These are phyloP conservation scores for Peltaster fructicola DNA, from an alignment of 2,329 filamentous ascomycete genomes.

Conservation along the genomic window DNA sequence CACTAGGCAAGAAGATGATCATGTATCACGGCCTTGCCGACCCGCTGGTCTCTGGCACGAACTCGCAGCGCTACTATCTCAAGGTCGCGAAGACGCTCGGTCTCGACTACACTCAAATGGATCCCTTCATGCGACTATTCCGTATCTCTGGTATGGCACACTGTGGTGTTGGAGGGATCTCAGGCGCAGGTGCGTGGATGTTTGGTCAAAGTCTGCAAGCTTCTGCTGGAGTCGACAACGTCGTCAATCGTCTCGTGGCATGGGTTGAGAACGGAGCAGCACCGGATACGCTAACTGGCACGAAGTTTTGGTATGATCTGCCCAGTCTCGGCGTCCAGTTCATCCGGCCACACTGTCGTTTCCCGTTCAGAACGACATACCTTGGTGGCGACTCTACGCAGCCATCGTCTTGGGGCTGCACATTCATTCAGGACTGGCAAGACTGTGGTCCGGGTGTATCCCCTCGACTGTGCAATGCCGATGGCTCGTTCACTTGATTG, in stretches of 20 bases:
- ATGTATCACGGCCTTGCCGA: conserved; percentile 26
- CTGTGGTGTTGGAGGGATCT: conserved; percentile 27
- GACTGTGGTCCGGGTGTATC: conserved; percentile 7
- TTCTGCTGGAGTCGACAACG: conserved; percentile 22
- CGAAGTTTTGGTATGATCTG: conserved; percentile 28
- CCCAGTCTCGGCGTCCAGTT: conserved; percentile 24
- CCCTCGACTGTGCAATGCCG: conserved; percentile 4
- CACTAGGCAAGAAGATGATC: conserved; percentile 28
- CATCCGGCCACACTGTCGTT: conserved; percentile 29
- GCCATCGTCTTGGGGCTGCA: conserved; percentile 21
- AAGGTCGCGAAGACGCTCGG: conserved; percentile 24
- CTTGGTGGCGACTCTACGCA: conserved; percentile 19
- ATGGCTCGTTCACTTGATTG: conserved; percentile 3
- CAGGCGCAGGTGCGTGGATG: conserved; percentile 25
- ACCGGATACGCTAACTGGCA: conserved; percentile 21
- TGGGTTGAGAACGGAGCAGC: conserved; percentile 19
- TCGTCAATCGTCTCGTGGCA: conserved; percentile 28
- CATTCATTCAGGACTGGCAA: conserved; percentile 14
- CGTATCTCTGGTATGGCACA: conserved; percentile 35
- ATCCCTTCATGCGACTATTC: conserved; percentile 31
- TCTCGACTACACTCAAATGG: conserved; percentile 21
- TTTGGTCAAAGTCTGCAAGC: conserved; percentile 21
- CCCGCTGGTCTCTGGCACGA: conserved; percentile 26
- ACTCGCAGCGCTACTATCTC: conserved; percentile 31
- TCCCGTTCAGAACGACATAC: conserved; percentile 19